Base-by-base conservation (phyloP, 2,329 filamentous ascomycete species). In the Exophiala sideris region DNA sequence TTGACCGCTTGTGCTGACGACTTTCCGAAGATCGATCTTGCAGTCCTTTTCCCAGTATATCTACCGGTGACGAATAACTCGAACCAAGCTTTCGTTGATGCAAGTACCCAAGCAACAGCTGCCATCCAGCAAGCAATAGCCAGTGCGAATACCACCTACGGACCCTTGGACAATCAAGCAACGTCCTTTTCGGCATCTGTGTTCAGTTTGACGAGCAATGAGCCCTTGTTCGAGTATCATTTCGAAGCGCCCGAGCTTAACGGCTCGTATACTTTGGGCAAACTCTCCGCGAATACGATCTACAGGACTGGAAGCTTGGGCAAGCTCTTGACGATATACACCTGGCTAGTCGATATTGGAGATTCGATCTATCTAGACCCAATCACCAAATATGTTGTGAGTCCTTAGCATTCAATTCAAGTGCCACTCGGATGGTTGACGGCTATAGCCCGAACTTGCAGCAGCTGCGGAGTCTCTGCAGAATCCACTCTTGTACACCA, bases 171-270 rank as follows among this genome's bases (percentile, higher is more conserved):
- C 45, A 54, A 41, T 38, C 41, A 49, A 16, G 36, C 24, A 12
- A 57, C 68, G 14, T 73, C 72, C 16, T 74, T 74, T 57, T 74
- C 72, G 3, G 50, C 68, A 3, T 71, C 70, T 9, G 36, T 74
- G 32, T 74, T 73, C 57, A 73, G 70, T 2, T 47, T 69, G 1
- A 64, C 70, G 45, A 71, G 73, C 49, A 18, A 60, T 1, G 55
- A 57, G 45, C 62, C n/a, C 52, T 48, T 20, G 3, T 56, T 41
- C 51, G 72, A 21, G 69, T 68, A 69, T 18, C 65, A 67, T 45
- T 57, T 63, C 39, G 62, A 62, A n/a, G 56, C 65, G 4, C 59
- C 61, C 9, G 46, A 51, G 3, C 41, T 62, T 10, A 47, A 50
- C n/a, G 44, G 45, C 11, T 52, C 56, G 5, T 45, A 36, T 18